A percentile compares a stretch with the other conserved stretches of the same genome.
phyloP scores from a whole-genome alignment of 1,284 basidiomycete genomes.

The Xerocomus nothofagi region DNA sequence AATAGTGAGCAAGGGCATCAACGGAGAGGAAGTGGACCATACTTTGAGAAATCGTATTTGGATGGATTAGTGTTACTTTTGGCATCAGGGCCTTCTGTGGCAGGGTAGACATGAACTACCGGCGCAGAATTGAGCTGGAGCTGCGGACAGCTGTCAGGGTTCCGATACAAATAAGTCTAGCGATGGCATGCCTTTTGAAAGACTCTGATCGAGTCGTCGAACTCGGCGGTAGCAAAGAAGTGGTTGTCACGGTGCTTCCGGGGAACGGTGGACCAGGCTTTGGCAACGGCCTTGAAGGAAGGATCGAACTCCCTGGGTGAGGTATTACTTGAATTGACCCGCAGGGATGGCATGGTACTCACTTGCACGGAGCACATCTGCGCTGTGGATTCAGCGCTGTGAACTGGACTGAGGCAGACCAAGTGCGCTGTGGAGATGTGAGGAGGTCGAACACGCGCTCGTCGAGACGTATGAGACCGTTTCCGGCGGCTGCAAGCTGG shows the following conservation, averaged over 20 bases:
- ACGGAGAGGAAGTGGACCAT: slow-evolving; percentile 20
- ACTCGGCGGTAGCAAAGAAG: slow-evolving; percentile 92
- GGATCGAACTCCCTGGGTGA: slow-evolving; percentile 77
- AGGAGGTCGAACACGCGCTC: slow-evolving; percentile 74
- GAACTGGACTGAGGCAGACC: slow-evolving; percentile 81
- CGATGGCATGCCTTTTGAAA: slow-evolving; percentile 72
- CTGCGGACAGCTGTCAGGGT: slow-evolving; percentile 27
- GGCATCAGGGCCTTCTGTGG: slow-evolving; percentile 68
- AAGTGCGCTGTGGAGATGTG: slow-evolving; percentile 71
- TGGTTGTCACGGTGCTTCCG: slow-evolving; percentile 68
- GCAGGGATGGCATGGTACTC: slow-evolving; percentile 21
- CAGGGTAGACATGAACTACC: slow-evolving; percentile 74
- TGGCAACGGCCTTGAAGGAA: slow-evolving; percentile 74
- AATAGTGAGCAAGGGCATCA: slow-evolving; percentile 10
- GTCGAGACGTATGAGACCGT: slow-evolving; percentile 82
- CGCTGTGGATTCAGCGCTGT: slow-evolving; percentile 81
- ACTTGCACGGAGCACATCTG: slow-evolving; percentile 83
- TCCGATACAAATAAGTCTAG: not conserved
- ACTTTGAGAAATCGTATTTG: slow-evolving; percentile 81
- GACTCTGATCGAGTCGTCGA: slow-evolving; percentile 68
- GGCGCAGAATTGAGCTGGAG: slow-evolving; percentile 80
- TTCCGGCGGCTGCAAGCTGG: slow-evolving; percentile 64
- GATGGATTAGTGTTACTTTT: slow-evolving; percentile 54
- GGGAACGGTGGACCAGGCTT: slow-evolving; percentile 71
- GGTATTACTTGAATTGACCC: not conserved